phyloP scores from a whole-genome alignment of 495 filamentous ascomycete genomes.

The Lindgomyces ingoldianus region DNA sequence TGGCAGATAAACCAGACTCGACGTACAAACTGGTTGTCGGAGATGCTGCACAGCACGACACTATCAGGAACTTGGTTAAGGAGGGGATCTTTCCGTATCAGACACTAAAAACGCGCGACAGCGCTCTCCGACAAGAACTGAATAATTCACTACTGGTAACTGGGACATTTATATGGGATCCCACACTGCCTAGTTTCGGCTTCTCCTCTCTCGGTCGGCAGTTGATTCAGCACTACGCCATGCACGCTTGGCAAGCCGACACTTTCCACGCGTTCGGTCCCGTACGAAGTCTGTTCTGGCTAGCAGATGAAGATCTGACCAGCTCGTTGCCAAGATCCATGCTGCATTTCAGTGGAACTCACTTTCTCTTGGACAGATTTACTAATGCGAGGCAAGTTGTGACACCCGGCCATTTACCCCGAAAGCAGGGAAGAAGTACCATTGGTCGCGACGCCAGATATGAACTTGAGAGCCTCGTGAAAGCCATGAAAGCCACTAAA shows the following conservation, averaged over 20 bases:
- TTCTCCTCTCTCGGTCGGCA: constrained; percentile 36
- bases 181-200: constrained; percentile 12
- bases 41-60: constrained; percentile 52
- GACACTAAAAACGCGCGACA: constrained; percentile 31
- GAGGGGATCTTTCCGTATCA: constrained; percentile 56
- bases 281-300: constrained; percentile 71
- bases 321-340: constrained; percentile 56
- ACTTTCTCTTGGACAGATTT: background rate
- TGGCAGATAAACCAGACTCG: constrained; percentile 59
- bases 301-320: constrained; percentile 52
- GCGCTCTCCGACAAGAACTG: constrained; percentile 43
- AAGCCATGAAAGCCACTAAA: constrained; percentile 45
- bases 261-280: constrained; percentile 65
- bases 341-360: background rate
- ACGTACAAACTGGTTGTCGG: constrained; percentile 55
- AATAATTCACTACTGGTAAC: constrained; percentile 68
- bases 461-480: constrained; percentile 41
- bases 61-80: constrained; percentile 52
- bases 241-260: constrained; percentile 44
- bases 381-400: constrained; percentile 13
- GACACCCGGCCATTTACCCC: background rate
- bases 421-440: constrained; percentile 58
- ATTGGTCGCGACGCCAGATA: constrained; percentile 52
- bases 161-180: constrained; percentile 31
- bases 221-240: constrained; percentile 46